Percentiles rank a stretch among this genome's conserved stretches.
phyloP scores from a whole-genome alignment of 305 asterid species.

The Vinca major region DNA sequence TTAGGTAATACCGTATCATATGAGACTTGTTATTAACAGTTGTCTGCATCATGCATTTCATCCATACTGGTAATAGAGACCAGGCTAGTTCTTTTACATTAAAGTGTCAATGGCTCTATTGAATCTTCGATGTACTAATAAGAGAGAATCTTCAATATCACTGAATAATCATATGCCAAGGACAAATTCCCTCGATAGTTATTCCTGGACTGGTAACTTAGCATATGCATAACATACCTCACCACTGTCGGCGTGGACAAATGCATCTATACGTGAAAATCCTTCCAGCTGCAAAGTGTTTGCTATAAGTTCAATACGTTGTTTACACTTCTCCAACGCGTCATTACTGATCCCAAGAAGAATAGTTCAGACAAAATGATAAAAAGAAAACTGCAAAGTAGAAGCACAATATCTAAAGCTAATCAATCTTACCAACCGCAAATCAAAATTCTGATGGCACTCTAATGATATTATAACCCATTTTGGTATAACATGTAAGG shows the following conservation, averaged over 20 bases:
- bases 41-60: neutral
- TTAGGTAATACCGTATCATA: neutral
- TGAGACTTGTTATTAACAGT: neutral
- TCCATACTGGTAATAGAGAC: neutral
- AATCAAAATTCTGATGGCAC: neutral
- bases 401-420: neutral
- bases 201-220: neutral
- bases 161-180: neutral
- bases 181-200: neutral
- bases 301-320: slow-evolving; percentile 64
- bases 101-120: neutral
- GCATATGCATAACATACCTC: slow-evolving; percentile 39
- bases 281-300: slow-evolving; percentile 72
- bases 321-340: slow-evolving; percentile 56
- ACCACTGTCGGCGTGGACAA: slow-evolving; percentile 70
- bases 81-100: neutral
- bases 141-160: neutral
- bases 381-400: neutral
- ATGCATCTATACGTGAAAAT: slow-evolving; percentile 83
- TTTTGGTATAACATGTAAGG: neutral
- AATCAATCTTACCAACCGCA: neutral
- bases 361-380: slow-evolving; percentile 1
- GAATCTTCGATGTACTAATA: neutral
- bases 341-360: slow-evolving; percentile 33
- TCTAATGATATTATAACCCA: neutral